These are phyloP conservation scores for Leptographium lundbergii DNA, from an alignment of 2,329 filamentous ascomycete species.

Conservation along the genomic window DNA sequence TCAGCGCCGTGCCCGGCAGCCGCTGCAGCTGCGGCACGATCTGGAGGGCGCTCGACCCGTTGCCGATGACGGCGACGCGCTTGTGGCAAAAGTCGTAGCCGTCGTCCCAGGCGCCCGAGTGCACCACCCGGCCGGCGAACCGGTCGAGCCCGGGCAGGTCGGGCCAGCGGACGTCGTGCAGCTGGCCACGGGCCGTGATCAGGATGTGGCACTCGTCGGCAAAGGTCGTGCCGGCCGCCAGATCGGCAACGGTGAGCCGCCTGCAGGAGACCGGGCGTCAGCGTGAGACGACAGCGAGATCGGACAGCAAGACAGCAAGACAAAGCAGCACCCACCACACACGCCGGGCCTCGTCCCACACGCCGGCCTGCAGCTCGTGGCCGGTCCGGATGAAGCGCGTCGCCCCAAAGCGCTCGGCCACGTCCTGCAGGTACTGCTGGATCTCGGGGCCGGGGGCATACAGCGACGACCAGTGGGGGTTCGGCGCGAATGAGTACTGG, in stretches of 20 bases:
- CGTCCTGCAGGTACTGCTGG: conserved; percentile 31
- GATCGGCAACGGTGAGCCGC: conserved; percentile 21
- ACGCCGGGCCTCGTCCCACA: conserved; percentile 30
- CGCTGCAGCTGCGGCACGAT: conserved; percentile 15
- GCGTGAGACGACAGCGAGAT: no score
- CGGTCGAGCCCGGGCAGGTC: conserved; percentile 22
- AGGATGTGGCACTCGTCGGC: conserved; percentile 28
- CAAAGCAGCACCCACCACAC: no score
- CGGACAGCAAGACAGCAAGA: no score
- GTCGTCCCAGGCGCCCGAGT: conserved; percentile 5
- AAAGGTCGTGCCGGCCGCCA: conserved; percentile 22
- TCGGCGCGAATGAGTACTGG: conserved; percentile 42
- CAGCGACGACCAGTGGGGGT: conserved; percentile 38
- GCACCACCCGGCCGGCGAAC: conserved; percentile 15
- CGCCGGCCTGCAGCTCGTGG: conserved; percentile 27
- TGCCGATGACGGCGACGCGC: conserved; percentile 17
- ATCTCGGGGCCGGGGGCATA: conserved; percentile 38
- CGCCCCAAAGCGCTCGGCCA: conserved; percentile 32
- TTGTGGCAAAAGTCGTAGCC: conserved; percentile 10
- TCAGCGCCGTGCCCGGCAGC: conserved; percentile 9
- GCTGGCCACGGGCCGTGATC: conserved; percentile 27
- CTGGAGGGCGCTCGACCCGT: conserved; percentile 17
- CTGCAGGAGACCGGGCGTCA: conserved; percentile 22
- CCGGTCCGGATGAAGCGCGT: conserved; percentile 31
- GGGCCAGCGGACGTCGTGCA: conserved; percentile 31